phyloP scores from a whole-genome alignment of 176 grass and related monocot genomes.

The Miscanthus lutarioriparius region DNA sequence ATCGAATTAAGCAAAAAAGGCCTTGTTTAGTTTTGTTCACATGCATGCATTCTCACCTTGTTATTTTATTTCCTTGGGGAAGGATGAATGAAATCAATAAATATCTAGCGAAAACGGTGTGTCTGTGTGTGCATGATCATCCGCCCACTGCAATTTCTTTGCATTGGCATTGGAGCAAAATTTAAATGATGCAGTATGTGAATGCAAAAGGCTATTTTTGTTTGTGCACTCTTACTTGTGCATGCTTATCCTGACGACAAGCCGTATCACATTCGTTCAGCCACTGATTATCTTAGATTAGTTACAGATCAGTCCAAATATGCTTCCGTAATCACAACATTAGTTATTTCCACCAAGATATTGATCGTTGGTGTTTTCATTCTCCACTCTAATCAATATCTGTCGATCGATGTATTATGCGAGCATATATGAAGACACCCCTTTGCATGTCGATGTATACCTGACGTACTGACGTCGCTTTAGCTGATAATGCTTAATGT shows the following conservation, averaged over 20 bases:
- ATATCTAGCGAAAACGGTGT: background rate
- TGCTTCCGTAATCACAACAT: slow-evolving; percentile 21
- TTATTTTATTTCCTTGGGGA: background rate
- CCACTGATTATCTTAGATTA: slow-evolving; percentile 29
- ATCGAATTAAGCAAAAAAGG: background rate
- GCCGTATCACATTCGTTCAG: background rate
- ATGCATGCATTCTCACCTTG: slow-evolving; percentile 10
- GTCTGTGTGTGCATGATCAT: background rate
- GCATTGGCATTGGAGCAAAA: background rate
- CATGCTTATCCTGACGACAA: slow-evolving; percentile 31
- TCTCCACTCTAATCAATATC: background rate
- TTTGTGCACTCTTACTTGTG: slow-evolving; percentile 20
- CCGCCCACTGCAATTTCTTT: background rate
- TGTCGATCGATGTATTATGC: background rate
- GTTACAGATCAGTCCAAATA: slow-evolving; percentile 23
- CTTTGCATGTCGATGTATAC: background rate
- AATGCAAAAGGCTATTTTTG: slow-evolving; percentile 34
- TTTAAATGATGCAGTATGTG: background rate
- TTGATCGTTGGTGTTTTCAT: background rate
- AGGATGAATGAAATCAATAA: background rate
- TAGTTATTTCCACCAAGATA: background rate
- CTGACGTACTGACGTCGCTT: background rate
- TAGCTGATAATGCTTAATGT: background rate
- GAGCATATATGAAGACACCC: background rate
- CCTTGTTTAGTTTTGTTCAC: slow-evolving; percentile 5